phyloP scores from a whole-genome alignment of 2,329 filamentous ascomycete genomes.

The Pestalotiopsis sp. region DNA sequence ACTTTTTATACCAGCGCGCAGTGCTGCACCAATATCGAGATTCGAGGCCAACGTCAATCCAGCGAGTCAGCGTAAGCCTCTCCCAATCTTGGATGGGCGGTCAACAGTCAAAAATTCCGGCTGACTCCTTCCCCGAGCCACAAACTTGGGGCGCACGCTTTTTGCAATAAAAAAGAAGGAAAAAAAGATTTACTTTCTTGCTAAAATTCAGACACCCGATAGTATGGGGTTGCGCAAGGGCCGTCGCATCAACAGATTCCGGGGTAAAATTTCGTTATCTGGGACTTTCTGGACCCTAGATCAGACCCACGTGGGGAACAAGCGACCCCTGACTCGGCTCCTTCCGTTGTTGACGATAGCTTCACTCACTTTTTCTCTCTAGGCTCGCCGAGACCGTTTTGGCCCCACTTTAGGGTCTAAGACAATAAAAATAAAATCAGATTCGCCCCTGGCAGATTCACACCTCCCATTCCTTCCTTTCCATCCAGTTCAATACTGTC shows the following conservation, averaged over 20 bases:
- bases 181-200: background rate
- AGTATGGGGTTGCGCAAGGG: background rate
- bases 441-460: background rate
- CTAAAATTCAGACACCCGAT: background rate
- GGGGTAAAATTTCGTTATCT: background rate
- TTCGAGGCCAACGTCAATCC: background rate
- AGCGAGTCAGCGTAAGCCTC: background rate
- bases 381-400: constrained; percentile 9
- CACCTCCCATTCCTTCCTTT: background rate
- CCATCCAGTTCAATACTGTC: background rate
- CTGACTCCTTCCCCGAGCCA: background rate
- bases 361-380: constrained; percentile 8
- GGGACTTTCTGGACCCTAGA: background rate
- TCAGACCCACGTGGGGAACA: constrained; percentile 10
- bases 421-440: background rate
- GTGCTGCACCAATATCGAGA: background rate
- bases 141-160: background rate
- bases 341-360: constrained; percentile 11
- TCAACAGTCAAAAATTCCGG: background rate
- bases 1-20: too few relatives aligned
- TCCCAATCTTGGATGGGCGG: background rate
- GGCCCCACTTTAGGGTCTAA: constrained; percentile 9
- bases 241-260: background rate
- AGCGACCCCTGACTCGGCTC: constrained; percentile 7
- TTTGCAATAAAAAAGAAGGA: background rate